A percentile compares a stretch with the other conserved stretches of the same genome.
Conservation (phyloP, 495 filamentous ascomycete genomes). For the Rusavskia elegans region DNA sequence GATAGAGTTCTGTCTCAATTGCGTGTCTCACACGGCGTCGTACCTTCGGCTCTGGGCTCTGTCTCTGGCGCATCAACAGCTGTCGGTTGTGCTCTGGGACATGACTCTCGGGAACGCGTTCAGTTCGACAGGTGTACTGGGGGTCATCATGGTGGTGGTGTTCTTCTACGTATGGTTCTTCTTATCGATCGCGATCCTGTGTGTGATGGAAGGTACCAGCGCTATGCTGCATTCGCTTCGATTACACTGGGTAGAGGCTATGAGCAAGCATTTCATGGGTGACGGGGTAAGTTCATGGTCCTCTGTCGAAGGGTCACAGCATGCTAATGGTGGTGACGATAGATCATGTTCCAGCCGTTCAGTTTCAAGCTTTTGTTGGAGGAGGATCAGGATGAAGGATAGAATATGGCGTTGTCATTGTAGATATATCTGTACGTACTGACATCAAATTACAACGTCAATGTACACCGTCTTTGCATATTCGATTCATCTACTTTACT, state of each 20-base stretch:
- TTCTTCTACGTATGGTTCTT: slow-evolving; percentile 79
- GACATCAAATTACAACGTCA: no score
- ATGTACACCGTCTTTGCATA: no score
- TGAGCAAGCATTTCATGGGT: slow-evolving; percentile 98
- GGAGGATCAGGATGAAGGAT: slow-evolving; percentile 49
- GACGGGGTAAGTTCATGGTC: slow-evolving; percentile 41
- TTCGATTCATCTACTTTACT: no score
- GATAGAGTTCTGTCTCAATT: slow-evolving; percentile 94
- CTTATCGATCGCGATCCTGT: slow-evolving; percentile 61
- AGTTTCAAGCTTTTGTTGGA: slow-evolving; percentile 79
- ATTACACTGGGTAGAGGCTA: slow-evolving; percentile 98
- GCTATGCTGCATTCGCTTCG: slow-evolving; percentile 89
- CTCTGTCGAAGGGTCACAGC: neutral
- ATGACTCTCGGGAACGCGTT: slow-evolving; percentile 84
- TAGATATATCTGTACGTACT: neutral
- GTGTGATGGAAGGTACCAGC: slow-evolving; percentile 71
- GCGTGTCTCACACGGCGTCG: slow-evolving; percentile 95
- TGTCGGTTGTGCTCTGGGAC: slow-evolving; percentile 86
- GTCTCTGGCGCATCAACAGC: slow-evolving; percentile 93
- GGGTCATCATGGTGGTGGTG: slow-evolving; percentile 63
- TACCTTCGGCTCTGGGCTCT: slow-evolving; percentile 98
- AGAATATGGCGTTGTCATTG: neutral
- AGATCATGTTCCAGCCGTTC: slow-evolving; percentile 76
- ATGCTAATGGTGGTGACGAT: slow-evolving; percentile 1
- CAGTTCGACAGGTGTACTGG: slow-evolving; percentile 39